Evolutionary conservation across 2,329 filamentous ascomycete genomes (phyloP), one percentile per base, ranked within the genome.

Genomic region (Trichoderma pleuroti): DNA sequence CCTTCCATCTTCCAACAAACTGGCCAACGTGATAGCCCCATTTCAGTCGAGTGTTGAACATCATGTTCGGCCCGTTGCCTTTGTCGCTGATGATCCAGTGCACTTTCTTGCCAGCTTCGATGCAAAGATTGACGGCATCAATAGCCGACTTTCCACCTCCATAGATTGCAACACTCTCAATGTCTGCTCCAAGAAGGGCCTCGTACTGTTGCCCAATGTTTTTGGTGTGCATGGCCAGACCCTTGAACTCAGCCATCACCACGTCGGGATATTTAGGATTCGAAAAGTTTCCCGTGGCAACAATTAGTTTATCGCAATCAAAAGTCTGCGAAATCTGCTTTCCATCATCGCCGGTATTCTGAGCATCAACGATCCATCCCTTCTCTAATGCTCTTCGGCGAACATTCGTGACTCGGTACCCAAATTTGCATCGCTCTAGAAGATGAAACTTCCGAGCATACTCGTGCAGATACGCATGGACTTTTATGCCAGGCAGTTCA

Each of bases 51-150:
- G 63, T 56, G 18, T 39, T 66, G 21, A 66, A 66, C 4, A 66
- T 10, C 32, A 56, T 39, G 4, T 66, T 66, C 4, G 63, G 63
- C 2, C 63, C 63, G 30, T 26, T 66, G 30, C 63, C 63, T 21
- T 56, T 66, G 30, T 66, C 63, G 16, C 63, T 66, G 30, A 66
- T 66, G 30, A 66, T 56, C 63, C 63, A 66, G 11, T 66, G 30
- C 10, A 66, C 49, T 26, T 56, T 56, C 16, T 66, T 66, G 11
- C 63, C 63, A 28, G 63, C 63, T 39, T 66, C 63, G 3, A 66
- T 66, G 4, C 63, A 66, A 24, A 66, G 46, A 6, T 66, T 66
- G 4, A 66, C 32, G 4, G 63, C 63, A 39, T 66, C 63, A 11
- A 66, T 21, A 5, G 63, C 63, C n/a, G 63, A 66, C 18, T 66